Base-by-base conservation (phyloP, 176 grass and related monocot genomes). In the Echinochloa phyllopogon region DNA sequence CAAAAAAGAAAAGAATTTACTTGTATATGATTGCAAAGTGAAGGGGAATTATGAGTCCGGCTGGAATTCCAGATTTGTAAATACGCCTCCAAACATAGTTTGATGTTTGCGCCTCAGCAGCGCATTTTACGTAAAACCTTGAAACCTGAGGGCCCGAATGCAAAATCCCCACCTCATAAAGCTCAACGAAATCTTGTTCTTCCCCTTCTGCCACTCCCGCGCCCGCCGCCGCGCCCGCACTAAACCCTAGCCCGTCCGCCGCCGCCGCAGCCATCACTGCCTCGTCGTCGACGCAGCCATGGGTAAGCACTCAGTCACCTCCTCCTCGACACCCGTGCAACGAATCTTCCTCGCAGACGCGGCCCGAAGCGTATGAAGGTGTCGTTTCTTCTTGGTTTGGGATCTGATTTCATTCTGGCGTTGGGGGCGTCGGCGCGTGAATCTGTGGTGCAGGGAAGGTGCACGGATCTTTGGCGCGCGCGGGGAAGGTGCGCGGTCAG, bases 401-500 rank as follows among this genome's bases (percentile, higher is more conserved):
- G 63, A 40, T 67, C 64, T 67, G 64, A 67, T 20, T 37, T 66
- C 27, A 39, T 59, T 59, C 4, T 8, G 33, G 29, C 29, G 29
- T 33, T 33, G 29, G 29, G 29, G 33, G n/a, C 2, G 33, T 18
- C 8, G 36, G 29, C 33, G 29, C 63, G 29, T 37, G 0, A 38
- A 59, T 59, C n/a, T 24, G 0, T 20, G 2, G 16, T 76, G 68
- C 86, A 94, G 92, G 89, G 25, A 94, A 94, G 92, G 92, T 94
- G 1, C 92, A 94, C 80, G 92, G 92, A 9, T 94, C 89, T 15
- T 60, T 94, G 48, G 92, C 92, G 3, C 92, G 86, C 17, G 92
- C 92, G 2, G 92, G 92, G 41, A 94, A 94, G 92, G 92, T 94
- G 52, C 21, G 92, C 36, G 92, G 92, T 1, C 92, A 94, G 75